phyloP scores from a whole-genome alignment of 768 basidiomycete species.

The Rhizopogon vinicolor region DNA sequence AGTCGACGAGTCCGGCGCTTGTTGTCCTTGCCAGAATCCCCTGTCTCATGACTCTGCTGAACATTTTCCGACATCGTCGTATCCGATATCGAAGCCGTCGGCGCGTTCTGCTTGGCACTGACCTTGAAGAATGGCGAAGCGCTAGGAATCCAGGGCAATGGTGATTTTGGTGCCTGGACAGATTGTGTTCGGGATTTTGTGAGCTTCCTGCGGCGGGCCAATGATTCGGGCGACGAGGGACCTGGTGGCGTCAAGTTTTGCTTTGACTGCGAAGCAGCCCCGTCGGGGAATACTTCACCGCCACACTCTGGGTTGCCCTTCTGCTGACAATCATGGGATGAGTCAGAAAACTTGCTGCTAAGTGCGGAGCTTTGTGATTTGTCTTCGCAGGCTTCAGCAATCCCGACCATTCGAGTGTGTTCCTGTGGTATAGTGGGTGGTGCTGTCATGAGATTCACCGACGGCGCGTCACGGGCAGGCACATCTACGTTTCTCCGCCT shows the following conservation, averaged over 20 bases:
- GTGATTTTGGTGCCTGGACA: background rate
- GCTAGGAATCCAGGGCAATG: background rate
- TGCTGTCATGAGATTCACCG: background rate
- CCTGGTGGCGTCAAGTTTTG: background rate
- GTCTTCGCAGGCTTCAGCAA: background rate
- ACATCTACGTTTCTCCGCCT: background rate
- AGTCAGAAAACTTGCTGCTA: background rate
- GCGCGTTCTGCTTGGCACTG: background rate
- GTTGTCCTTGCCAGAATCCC: background rate
- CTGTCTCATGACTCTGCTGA: background rate
- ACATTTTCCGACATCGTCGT: background rate
- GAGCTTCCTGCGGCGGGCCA: background rate
- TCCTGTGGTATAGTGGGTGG: background rate
- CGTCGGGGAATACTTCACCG: background rate
- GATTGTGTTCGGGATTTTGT: constrained; percentile 1
- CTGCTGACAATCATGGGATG: background rate
- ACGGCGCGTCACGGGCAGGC: background rate
- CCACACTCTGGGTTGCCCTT: background rate
- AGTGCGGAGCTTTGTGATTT: background rate
- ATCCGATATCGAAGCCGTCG: background rate
- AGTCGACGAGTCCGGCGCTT: constrained; percentile 11
- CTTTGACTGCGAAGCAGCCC: background rate
- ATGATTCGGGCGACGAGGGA: background rate
- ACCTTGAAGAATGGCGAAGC: background rate
- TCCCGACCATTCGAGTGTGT: background rate